These are phyloP conservation scores for Fusarium acutatum DNA, from an alignment of 2,329 filamentous ascomycete species.

Conservation along the genomic window DNA sequence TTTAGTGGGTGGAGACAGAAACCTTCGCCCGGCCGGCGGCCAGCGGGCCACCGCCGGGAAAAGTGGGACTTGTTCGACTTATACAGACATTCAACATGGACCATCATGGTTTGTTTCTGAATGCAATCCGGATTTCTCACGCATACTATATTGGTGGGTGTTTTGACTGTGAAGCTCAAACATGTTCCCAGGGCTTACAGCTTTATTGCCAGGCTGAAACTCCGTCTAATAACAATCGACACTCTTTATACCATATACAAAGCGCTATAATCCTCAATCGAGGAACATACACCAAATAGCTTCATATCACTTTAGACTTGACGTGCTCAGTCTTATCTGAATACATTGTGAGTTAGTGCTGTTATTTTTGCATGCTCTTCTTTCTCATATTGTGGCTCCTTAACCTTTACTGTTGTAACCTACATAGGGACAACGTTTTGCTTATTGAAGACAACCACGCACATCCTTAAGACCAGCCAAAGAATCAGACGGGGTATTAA, in stretches of 20 bases:
- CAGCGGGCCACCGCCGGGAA: constrained; percentile 4
- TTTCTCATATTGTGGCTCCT: not conserved
- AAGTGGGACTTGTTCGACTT: not conserved
- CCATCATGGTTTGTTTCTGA: not conserved
- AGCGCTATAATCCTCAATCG: not conserved
- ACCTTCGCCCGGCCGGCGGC: constrained; percentile 8
- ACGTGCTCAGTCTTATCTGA: too few relatives aligned
- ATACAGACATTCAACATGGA: not conserved
- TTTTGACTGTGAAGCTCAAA: not conserved
- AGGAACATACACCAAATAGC: not conserved
- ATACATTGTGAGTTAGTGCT: too few relatives aligned
- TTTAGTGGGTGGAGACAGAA: not conserved
- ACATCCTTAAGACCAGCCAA: not conserved
- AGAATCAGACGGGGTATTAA: not conserved
- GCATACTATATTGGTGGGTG: too few relatives aligned
- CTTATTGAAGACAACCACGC: not conserved
- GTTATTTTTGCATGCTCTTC: not conserved
- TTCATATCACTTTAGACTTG: not conserved
- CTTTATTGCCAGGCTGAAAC: not conserved
- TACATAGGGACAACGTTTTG: not conserved
- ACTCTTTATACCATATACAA: not conserved
- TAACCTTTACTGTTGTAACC: not conserved
- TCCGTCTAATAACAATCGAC: not conserved
- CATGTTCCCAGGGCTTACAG: not conserved
- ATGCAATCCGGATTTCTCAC: not conserved